These are phyloP conservation scores for Fagopyrum esculentum DNA, from an alignment of 148 eudicot genomes.

Conservation along the genomic window DNA sequence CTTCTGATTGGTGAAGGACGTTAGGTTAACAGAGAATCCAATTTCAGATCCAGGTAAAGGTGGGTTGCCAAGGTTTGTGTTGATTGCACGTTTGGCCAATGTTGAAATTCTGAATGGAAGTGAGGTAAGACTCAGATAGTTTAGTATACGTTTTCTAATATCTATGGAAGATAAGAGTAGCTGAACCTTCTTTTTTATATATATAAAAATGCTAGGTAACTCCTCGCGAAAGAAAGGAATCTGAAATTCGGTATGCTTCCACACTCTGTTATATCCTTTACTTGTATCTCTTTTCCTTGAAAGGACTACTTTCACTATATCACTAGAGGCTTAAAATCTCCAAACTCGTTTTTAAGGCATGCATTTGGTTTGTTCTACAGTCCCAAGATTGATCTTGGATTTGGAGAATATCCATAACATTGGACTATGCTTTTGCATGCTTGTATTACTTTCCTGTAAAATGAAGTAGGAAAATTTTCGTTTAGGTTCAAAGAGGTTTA, in stretches of 20 bases:
- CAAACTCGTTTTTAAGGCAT: not conserved
- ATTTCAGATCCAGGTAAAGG: conserved; percentile 71
- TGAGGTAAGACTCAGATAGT: conserved; percentile 48
- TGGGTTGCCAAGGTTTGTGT: conserved; percentile 71
- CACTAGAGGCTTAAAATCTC: not conserved
- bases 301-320: not conserved
- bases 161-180: conserved; percentile 11
- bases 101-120: conserved; percentile 76
- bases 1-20: conserved; percentile 37
- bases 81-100: conserved; percentile 77
- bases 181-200: conserved; percentile 16
- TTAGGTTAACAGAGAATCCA: conserved; percentile 84
- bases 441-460: not conserved
- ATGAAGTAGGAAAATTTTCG: not conserved
- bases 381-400: not conserved
- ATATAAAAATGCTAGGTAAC: conserved; percentile 45
- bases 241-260: conserved; percentile 76
- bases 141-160: not conserved
- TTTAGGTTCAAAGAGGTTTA: too few relatives aligned
- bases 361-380: not conserved
- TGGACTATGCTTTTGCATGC: not conserved
- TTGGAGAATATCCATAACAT: not conserved
- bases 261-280: not conserved
- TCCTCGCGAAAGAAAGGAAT: conserved; percentile 78
- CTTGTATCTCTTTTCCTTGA: not conserved